Evolutionary conservation across 805 yeast species (phyloP), one percentile per base, ranked within the genome.

Genomic region (Danielia reshetovae): DNA sequence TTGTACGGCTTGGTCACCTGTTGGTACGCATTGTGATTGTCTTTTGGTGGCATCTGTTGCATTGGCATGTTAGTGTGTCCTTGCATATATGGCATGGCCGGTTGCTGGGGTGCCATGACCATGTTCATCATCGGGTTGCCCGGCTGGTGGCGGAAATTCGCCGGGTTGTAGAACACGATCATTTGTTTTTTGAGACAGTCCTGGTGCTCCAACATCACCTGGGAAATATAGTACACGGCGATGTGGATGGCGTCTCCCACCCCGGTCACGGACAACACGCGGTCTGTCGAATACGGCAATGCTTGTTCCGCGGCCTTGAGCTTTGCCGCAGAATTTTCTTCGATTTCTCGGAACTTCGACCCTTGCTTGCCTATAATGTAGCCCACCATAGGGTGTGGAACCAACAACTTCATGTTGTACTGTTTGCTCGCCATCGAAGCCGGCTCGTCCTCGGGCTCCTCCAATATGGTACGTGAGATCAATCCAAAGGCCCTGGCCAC

Each of bases 161-260:
- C 74, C 4, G 88, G 86, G 46, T 77, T 75, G 52, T 79, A 79
- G 49, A 63, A 75, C 7, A 75, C 62, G 27, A 72, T 65, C 48
- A 79, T 79, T n/a, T 71, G 60, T 48, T 74, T 72, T 44, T 75
- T 71, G 35, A 67, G 60, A 19, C 58, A 45, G 42, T 72, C 77
- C 40, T 74, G 72, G 51, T 79, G 81, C 43, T 78, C 81, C 33
- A 78, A 53, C 35, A 81, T 68, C 3, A 84, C 81, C 55, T 79
- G 83, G 1, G 84, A 79, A 36, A 84, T 70, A 53, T 81, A 82
- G 57, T 81, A 85, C 0, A 79, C 68, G 7, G 95, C 95, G 46
- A 85, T 84, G 52, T 85, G 94, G 27, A 87, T 75, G 2, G 95
- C 88, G 60, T 86, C 95, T 1, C 88, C 87, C 10, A 84, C 90